Percentiles rank a stretch among this genome's conserved stretches.
Evolutionary conservation across 306 rosid species (phyloP).

Genomic region (Trichosanthes cucumerina): DNA sequence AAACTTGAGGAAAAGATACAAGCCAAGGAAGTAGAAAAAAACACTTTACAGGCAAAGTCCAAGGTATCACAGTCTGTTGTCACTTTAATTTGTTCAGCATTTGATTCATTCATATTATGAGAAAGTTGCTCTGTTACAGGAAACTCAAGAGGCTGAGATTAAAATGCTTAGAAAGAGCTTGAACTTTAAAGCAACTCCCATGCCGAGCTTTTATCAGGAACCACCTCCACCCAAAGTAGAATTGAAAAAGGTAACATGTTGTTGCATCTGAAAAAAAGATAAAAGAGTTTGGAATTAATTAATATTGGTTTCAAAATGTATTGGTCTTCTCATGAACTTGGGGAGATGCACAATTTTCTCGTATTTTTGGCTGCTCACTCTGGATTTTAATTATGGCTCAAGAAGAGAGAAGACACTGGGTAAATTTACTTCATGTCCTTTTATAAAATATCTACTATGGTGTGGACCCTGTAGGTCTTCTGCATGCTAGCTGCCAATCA

Average conservation of each 20-base stretch:
- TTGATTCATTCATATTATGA: slow-evolving; percentile 11
- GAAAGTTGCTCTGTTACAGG: slow-evolving; percentile 37
- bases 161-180: slow-evolving; percentile 55
- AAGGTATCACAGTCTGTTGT: slow-evolving; percentile 45
- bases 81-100: not conserved
- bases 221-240: slow-evolving; percentile 66
- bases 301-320: not conserved
- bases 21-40: slow-evolving; percentile 88
- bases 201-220: slow-evolving; percentile 77
- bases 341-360: not conserved
- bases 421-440: not conserved
- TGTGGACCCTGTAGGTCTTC: not conserved
- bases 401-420: not conserved
- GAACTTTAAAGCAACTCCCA: slow-evolving; percentile 64
- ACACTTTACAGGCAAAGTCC: slow-evolving; percentile 72
- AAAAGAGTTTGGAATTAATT: not conserved
- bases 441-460: not conserved
- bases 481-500: not conserved
- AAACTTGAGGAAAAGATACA: slow-evolving; percentile 96
- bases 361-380: not conserved
- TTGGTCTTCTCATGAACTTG: not conserved
- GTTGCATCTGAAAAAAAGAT: not conserved
- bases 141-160: slow-evolving; percentile 77
- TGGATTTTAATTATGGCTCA: not conserved
- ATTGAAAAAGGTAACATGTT: slow-evolving; percentile 46